Evolutionary conservation across 176 grass and related monocot genomes (phyloP).

Genomic region (Oryza meyeriana): DNA sequence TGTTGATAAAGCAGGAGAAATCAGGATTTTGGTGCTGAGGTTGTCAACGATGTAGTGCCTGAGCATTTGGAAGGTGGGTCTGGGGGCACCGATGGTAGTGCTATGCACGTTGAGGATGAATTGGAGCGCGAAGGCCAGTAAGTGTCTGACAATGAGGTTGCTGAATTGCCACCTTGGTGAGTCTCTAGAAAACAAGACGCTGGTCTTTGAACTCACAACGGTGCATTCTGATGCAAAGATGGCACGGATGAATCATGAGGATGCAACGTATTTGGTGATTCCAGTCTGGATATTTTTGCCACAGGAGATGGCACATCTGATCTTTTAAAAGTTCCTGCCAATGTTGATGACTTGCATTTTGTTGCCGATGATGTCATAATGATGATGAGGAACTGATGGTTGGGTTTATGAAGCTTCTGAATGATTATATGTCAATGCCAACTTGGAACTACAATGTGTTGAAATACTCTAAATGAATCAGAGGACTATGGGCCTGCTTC

Average conservation of each 20-base stretch:
- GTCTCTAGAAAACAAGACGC: neutral
- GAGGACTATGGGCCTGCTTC: constrained; percentile 31
- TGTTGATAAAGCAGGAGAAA: neutral
- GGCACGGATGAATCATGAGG: neutral
- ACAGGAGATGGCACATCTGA: neutral
- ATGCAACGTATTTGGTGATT: neutral
- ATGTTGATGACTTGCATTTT: neutral
- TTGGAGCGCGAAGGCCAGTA: neutral
- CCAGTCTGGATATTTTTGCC: constrained; percentile 20
- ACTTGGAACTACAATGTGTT: neutral
- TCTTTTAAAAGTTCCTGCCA: neutral
- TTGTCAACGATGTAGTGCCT: neutral
- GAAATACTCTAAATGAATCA: constrained; percentile 6
- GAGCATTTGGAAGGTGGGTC: neutral
- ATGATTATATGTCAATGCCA: neutral
- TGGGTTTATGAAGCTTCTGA: neutral
- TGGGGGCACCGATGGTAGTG: neutral
- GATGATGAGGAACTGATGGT: neutral
- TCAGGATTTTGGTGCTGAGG: neutral
- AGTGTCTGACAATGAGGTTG: neutral
- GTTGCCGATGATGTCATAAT: neutral
- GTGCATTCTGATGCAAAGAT: neutral
- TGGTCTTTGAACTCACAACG: neutral
- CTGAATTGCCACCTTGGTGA: neutral
- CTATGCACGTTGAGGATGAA: neutral